Base-by-base conservation (phyloP, 1,284 basidiomycete species). In the Ceratobasidium sp. region DNA sequence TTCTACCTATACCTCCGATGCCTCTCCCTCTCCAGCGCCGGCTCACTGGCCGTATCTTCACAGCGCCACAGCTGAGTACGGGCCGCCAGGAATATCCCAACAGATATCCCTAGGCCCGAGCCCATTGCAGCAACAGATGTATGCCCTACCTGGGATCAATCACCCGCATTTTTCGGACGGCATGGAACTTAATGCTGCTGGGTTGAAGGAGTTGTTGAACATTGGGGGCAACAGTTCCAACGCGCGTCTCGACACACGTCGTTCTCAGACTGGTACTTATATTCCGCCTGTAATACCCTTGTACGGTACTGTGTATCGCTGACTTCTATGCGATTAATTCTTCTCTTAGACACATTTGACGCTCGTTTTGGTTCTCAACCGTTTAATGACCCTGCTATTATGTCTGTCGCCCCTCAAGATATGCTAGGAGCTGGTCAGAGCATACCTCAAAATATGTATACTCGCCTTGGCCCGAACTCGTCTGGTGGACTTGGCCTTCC, bases 331-430 rank as follows among this genome's bases (percentile, higher is more conserved):
- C 79, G 82, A 84, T 79, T 86, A 79, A 84, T 79, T 78, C 39
- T 61, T 58, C 31, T 46, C 49, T 58, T 76, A 76, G 66, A 62
- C 69, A 48, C 69, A 27, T 76, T 76, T 80, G 81, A 84, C 84
- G 81, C 84, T 82, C 77, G 77, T 76, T 75, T 77, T 79, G 56
- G 41, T 27, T 46, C 56, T 68, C 85, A 85, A 74, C 86, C 85
- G 41, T 93, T 92, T 81, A 85, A 84, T 77, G 92, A 93, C 79
- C 92, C 92, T 63, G 92, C 92, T 19, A 93, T 93, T 74, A 92
- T 93, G 91, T 90, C 92, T 24, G 83, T 85, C 5, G 76, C 80
- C 7, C 76, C 58, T 66, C 81, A 43, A 34, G 76, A 39, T 79
- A 79, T 63, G 73, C 76, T 11, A 68, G 79, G 66, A 80, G 80